Percentiles rank a stretch among this genome's conserved stretches.
phyloP scores from a whole-genome alignment of 768 basidiomycete genomes.

The Punctularia strigosozonata region DNA sequence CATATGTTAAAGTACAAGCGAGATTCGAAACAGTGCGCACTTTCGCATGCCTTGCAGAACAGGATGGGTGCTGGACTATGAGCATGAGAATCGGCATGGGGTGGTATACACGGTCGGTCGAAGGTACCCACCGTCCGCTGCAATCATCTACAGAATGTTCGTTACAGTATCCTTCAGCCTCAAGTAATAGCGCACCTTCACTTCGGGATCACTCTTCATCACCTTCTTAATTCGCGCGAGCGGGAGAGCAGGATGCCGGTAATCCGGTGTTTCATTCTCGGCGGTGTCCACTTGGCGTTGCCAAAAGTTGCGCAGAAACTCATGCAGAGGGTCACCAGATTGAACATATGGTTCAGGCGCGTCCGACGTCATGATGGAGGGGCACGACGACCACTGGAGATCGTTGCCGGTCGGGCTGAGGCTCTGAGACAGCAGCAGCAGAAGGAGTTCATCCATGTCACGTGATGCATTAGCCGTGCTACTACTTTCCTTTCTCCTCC shows the following conservation, averaged over 20 bases:
- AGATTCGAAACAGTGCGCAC: conserved; percentile 35
- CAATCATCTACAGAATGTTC: conserved; percentile 69
- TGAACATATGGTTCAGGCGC: conserved; percentile 41
- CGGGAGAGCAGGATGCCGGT: conserved; percentile 79
- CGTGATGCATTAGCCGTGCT: too few relatives aligned
- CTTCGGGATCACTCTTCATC: conserved; percentile 96
- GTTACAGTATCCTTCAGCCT: background rate
- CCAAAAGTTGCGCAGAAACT: conserved; percentile 85
- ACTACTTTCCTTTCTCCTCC: too few relatives aligned
- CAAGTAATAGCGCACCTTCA: conserved; percentile 53
- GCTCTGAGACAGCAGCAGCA: too few relatives aligned
- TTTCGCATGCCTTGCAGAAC: conserved; percentile 97
- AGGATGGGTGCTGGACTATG: conserved; percentile 66
- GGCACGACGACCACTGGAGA: background rate
- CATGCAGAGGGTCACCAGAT: conserved; percentile 75
- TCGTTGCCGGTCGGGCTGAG: too few relatives aligned
- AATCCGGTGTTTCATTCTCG: conserved; percentile 82
- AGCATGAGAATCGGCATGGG: conserved; percentile 2
- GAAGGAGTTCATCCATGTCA: too few relatives aligned
- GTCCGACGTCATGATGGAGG: conserved; percentile 8
- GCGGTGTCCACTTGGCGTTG: conserved; percentile 78
- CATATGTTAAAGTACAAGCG: background rate
- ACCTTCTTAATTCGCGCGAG: conserved; percentile 97
- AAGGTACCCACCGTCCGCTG: conserved; percentile 67
- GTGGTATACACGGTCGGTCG: conserved; percentile 8